Evolutionary conservation across 163 green algal species (phyloP), one percentile per base, ranked within the genome.

Genomic region (Scenedesmus sp.): DNA sequence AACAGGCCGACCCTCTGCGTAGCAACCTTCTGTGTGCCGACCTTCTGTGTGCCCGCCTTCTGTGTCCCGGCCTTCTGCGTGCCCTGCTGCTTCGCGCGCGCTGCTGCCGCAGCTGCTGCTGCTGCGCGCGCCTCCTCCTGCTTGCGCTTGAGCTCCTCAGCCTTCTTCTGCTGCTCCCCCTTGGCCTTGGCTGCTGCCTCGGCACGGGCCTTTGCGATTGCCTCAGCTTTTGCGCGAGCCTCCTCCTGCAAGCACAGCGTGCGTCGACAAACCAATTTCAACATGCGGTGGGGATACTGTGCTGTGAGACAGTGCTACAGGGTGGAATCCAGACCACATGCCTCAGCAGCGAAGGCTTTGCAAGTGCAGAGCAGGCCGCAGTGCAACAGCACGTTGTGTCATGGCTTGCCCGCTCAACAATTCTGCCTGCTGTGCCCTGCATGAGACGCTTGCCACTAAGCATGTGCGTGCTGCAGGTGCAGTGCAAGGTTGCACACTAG

Each of bases 41-140:
- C 20, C 67, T 79, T 79, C 67, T 79, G 70, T 6, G 70, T 15
- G 4, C 70, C 70, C 3, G 23, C 20, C 70, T 79, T 79, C 70
- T 79, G 70, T 13, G 70, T 79, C 4, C 70, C 70, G 1, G 70
- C 70, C 70, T 79, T 79, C 70, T 79, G 70, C 4, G 70, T 79
- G 23, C 70, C 86, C 67, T 90, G 86, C 86, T 90, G 86, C 86
- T 90, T 90, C 5, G 15, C 20, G 15, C 70, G 67, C 57, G 86
- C 86, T 12, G 85, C 85, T 13, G 64, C 85, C 23, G 86, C 86
- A 70, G 86, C 86, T 26, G 86, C 86, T 26, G 87, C 87, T 18
- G 56, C 12, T 57, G 73, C 73, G 70, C 70, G 70, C 23, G 70
- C 70, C 70, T 79, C 70, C 23, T 79, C 70, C 23, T 79, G 70